Base-by-base conservation (phyloP, 345 rosid species). In the Kandelia obovata region DNA sequence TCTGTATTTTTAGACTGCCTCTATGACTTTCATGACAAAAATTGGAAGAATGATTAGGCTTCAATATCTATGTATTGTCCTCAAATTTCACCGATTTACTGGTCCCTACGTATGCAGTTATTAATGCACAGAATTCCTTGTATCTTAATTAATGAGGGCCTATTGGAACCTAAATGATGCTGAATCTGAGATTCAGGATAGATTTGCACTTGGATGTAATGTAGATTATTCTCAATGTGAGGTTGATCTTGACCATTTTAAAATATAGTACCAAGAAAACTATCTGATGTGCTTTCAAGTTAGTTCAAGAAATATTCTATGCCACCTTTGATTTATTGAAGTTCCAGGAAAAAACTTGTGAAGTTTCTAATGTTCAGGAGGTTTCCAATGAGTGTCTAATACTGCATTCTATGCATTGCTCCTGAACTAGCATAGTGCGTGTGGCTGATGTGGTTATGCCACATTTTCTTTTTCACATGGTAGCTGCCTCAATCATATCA, bases 371-470 rank as follows among this genome's bases (percentile, higher is more conserved):
- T 64, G 13, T 47, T 43, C 53, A 21, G 61, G 32, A 46, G 55
- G n/a, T 70, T 56, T 10, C 52, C 9, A 2, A 23, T 57, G 64
- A 25, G 49, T 10, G 23, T 49, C 28, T 30, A 43, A 58, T 10
- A 58, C 6, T n/a, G 10, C 23, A 21, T 62, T 61, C 27, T 61
- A 49, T 31, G n/a, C 46, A 53, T 56, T 46, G 62, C 69, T 66
- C 53, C 39, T 71, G 7, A 32, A 43, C 15, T 59, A n/a, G 13
- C 56, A 31, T 25, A 35, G 25, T 46, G 35, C 39, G 3, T n/a
- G 17, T 4, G 61, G 16, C 65, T 58, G 30, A 10, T 3, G 56
- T 28, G 19, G 16, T 30, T 52, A 5, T 53, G 35, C 0, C 64
- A 19, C 6, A 19, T 27, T 31, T 31, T 52, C 25, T 0, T 43